Evolutionary conservation across 768 basidiomycete genomes (phyloP), one percentile per base, ranked within the genome.

Genomic region (Phallus indusiatus): DNA sequence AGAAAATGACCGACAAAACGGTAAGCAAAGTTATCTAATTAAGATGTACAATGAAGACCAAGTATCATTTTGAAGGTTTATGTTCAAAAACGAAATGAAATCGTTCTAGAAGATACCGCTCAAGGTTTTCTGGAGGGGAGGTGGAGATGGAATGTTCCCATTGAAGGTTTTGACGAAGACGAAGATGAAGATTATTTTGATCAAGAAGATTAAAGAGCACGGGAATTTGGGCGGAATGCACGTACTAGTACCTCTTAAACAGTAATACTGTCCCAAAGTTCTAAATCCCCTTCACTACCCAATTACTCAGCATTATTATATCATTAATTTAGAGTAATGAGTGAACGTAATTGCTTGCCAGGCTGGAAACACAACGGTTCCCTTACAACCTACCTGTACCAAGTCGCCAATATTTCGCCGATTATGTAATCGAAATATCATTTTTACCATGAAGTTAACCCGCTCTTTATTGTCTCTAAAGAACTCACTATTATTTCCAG

Each of bases 21-120:
- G 94, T 92, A 59, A 50, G 81, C 71, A 9, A 52, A 47, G 53
- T 47, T 64, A 6, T 61, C 20, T 47, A n/a, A 33, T n/a, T 7
- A 24, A 50, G 18, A 33, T 10, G 6, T 28, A 28, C 54, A 14
- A 47, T 22, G 18, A 55, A 46, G 10, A 37, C 36, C 47, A 16
- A 16, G 24, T 51, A 54, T 18, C 18, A 17, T 28, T 53, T 60
- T 59, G 1, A 61, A 89, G 80, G 86, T 91, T 17, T 98, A 97
- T 68, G 94, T 97, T n/a, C 85, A 93, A 74, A 97, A 94, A 74
- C 81, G 96, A 34, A 94, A 96, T 70, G 88, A 93, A 70, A 94
- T 97, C 66, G 81, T 99, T 64, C 74, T 98, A 36, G 92, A 95
- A 66, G 96, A 98, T 71, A 97, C 95, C 0, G 89, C 94, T 0